Evolutionary conservation across 2,329 filamentous ascomycete species (phyloP).

Genomic region (Sporothrix globosa): DNA sequence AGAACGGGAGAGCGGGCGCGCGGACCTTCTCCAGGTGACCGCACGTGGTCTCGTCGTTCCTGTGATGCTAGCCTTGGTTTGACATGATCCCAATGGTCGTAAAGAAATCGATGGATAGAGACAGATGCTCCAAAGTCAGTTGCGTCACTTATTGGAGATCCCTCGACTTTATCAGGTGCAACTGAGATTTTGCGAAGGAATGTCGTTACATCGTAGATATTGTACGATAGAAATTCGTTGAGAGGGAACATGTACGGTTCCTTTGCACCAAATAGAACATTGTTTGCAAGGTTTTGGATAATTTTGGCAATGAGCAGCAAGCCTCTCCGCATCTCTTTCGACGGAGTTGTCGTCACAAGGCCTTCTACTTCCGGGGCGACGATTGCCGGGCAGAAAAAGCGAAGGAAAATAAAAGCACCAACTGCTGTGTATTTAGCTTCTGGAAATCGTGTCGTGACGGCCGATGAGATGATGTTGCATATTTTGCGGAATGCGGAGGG

Average conservation of each 20-base stretch:
- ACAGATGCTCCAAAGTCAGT: slow-evolving; percentile 74
- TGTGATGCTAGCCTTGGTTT: slow-evolving; percentile 64
- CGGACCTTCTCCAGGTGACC: slow-evolving; percentile 57
- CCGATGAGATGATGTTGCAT: slow-evolving; percentile 67
- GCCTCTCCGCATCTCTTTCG: slow-evolving; percentile 70
- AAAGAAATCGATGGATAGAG: slow-evolving; percentile 68
- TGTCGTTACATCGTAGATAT: slow-evolving; percentile 68
- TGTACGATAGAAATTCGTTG: slow-evolving; percentile 68
- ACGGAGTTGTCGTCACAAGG: slow-evolving; percentile 62
- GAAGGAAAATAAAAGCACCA: slow-evolving; percentile 70
- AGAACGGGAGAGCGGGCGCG: slow-evolving; percentile 60
- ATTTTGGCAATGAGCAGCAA: slow-evolving; percentile 71
- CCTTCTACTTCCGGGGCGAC: slow-evolving; percentile 70
- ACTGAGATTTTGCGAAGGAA: slow-evolving; percentile 71
- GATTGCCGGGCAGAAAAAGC: slow-evolving; percentile 73
- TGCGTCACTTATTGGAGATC: slow-evolving; percentile 51
- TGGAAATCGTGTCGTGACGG: slow-evolving; percentile 66
- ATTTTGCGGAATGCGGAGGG: slow-evolving; percentile 68
- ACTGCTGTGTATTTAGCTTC: slow-evolving; percentile 74
- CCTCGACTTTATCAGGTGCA: slow-evolving; percentile 53
- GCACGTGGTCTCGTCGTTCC: slow-evolving; percentile 60
- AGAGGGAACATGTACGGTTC: slow-evolving; percentile 73
- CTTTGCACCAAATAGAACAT: slow-evolving; percentile 71
- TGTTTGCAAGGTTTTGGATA: slow-evolving; percentile 72
- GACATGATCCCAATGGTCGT: slow-evolving; percentile 73